Conservation (phyloP, 371 early-diverging fungal species). For the Mortierella sp. region DNA sequence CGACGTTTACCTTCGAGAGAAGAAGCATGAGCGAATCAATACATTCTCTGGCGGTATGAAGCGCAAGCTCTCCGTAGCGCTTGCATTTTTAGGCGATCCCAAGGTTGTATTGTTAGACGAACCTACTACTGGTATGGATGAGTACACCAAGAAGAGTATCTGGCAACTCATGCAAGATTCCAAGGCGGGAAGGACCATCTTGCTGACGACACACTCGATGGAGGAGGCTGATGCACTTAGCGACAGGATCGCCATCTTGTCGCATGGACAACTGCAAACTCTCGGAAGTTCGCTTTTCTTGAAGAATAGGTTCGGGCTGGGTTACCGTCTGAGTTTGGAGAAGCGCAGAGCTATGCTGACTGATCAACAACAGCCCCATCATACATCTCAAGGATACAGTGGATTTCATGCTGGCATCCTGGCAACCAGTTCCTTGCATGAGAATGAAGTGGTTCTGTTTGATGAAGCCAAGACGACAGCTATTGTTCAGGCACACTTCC, state of each 20-base stretch:
- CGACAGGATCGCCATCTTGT: slow-evolving; percentile 75
- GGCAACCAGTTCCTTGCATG: neutral
- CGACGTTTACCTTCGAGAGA: slow-evolving; percentile 63
- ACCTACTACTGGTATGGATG: slow-evolving; percentile 79
- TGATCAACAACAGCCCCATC: slow-evolving; percentile 34
- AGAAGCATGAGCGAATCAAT: slow-evolving; percentile 63
- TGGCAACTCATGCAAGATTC: slow-evolving; percentile 78
- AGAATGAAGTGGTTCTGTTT: slow-evolving; percentile 34
- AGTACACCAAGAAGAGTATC: slow-evolving; percentile 71
- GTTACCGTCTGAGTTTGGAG: slow-evolving; percentile 56
- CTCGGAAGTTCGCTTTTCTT: slow-evolving; percentile 59
- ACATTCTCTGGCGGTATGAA: slow-evolving; percentile 81
- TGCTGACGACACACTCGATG: slow-evolving; percentile 79
- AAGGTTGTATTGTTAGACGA: slow-evolving; percentile 80
- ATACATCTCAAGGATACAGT: neutral
- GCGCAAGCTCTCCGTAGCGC: slow-evolving; percentile 76
- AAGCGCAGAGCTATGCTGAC: slow-evolving; percentile 54
- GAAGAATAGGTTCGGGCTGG: slow-evolving; percentile 60
- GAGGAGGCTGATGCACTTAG: slow-evolving; percentile 80
- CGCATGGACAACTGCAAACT: slow-evolving; percentile 67
- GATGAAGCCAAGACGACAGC: slow-evolving; percentile 29
- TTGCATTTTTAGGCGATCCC: slow-evolving; percentile 81
- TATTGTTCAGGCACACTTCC: slow-evolving; percentile 44
- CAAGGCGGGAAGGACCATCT: slow-evolving; percentile 69
- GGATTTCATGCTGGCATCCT: neutral